A percentile compares a stretch with the other conserved stretches of the same genome.
These are phyloP conservation scores for Wallacemonas sp. DNA, from an alignment of 208 protist genomes.

Conservation along the genomic window DNA sequence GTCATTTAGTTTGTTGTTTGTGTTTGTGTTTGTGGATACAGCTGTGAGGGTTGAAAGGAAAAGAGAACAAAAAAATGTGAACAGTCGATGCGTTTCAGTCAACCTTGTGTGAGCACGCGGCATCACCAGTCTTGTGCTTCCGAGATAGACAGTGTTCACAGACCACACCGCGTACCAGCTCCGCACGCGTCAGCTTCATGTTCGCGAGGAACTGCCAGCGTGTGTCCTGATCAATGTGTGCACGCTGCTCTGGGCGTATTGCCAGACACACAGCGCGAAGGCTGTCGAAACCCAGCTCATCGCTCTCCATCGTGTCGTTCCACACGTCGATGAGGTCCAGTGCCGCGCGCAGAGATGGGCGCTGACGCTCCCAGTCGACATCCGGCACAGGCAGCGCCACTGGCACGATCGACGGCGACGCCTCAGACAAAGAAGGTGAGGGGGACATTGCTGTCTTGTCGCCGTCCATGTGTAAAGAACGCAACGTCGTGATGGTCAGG, in stretches of 20 bases:
- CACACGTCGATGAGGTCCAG: conserved; percentile 65
- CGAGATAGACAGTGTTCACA: conserved; percentile 34
- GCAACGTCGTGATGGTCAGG: neutral
- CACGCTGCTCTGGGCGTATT: conserved; percentile 43
- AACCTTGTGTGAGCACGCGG: neutral
- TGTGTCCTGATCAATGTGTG: conserved; percentile 65
- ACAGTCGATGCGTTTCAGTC: neutral
- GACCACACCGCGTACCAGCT: conserved; percentile 43
- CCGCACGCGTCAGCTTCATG: conserved; percentile 71
- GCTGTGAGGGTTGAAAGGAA: too few relatives aligned
- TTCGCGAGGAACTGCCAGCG: conserved; percentile 61
- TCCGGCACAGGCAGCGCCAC: neutral
- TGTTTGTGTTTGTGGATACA: neutral
- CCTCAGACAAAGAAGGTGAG: neutral
- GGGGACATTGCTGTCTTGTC: too few relatives aligned
- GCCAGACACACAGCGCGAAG: conserved; percentile 53
- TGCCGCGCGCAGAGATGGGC: conserved; percentile 48
- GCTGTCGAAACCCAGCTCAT: conserved; percentile 72
- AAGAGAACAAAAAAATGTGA: too few relatives aligned
- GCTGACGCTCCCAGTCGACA: neutral
- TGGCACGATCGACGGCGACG: neutral
- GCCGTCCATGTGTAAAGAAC: too few relatives aligned
- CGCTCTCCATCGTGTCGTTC: conserved; percentile 67
- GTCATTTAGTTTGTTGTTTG: neutral
- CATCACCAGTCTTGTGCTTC: neutral